Evolutionary conservation across 495 filamentous ascomycete genomes (phyloP).

Genomic region (Wilcoxina mikolae): DNA sequence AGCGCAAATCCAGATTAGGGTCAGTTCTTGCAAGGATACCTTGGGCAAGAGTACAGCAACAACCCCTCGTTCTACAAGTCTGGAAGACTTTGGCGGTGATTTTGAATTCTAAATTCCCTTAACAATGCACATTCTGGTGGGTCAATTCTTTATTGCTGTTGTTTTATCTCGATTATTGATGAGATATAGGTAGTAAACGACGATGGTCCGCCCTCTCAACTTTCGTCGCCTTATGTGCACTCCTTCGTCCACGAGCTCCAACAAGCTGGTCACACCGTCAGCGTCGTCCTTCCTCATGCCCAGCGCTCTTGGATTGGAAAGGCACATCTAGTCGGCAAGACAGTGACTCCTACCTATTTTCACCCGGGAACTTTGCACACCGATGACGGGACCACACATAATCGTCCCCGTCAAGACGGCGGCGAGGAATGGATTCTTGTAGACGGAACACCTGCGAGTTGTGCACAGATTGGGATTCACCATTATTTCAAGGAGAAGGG

Average conservation of each 20-base stretch:
- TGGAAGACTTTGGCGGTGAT: no score
- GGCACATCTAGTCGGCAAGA: conserved; percentile 79
- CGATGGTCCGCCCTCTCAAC: conserved; percentile 82
- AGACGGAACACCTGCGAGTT: conserved; percentile 73
- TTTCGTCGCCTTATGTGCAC: conserved; percentile 87
- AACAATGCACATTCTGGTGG: not conserved
- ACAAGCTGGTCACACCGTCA: conserved; percentile 62
- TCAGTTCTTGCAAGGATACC: no score
- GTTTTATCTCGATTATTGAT: not conserved
- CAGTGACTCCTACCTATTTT: conserved; percentile 80
- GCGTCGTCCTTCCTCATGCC: conserved; percentile 74
- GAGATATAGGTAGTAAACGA: conserved; percentile 64
- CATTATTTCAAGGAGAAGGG: conserved; percentile 71
- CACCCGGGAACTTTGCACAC: conserved; percentile 48
- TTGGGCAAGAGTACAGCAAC: no score
- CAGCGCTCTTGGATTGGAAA: conserved; percentile 98
- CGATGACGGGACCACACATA: conserved; percentile 53
- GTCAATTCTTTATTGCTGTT: not conserved
- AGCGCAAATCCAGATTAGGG: no score
- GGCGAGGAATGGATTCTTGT: conserved; percentile 88
- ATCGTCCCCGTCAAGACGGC: conserved; percentile 37
- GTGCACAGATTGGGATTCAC: conserved; percentile 76
- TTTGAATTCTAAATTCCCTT: no score
- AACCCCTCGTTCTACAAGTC: no score
- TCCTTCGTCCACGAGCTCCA: conserved; percentile 68